Base-by-base conservation (phyloP, 805 yeast genomes). In the Pichia eremophila region DNA sequence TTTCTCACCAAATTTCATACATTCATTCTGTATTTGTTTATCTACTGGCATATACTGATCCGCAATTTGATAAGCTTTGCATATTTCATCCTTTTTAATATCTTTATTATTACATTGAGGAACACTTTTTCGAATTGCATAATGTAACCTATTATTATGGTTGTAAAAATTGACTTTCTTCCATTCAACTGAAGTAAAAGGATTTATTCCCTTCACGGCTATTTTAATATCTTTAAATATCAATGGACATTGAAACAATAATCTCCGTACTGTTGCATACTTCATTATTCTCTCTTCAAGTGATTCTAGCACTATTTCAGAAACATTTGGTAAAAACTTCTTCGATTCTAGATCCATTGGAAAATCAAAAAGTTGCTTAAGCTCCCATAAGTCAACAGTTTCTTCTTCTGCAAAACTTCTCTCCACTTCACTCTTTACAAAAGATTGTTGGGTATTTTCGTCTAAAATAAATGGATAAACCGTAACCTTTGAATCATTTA, bases 161-260 rank as follows among this genome's bases (percentile, higher is more conserved):
- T 75, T 78, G 59, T 75, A 79, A 6, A 85, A 75, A 40, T 70
- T 69, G 37, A 52, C 27, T 5, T 46, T 46, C 28, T 52, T 52
- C 43, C 48, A 46, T 22, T 50, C 47, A 7, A 39, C 45, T 14
- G 47, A 17, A 12, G 72, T 69, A 51, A 74, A 75, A n/a, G 85
- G 70, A 0, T 83, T 65, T 57, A 79, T 85, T 0, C 95, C 97
- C 54, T 76, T 77, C 1, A 90, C 71, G 0, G 88, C 83, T 43
- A 91, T 74, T 0, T 71, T 69, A 18, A 90, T 47, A 17, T 44
- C 27, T 36, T 76, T 77, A 6, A 87, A 64, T 1, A 77, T 72
- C 41, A 89, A 62, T 10, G 80, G 76, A 51, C 85, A 77, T 15
- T 75, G 71, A 58, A 84, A 85, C 44, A 74, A 76, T 0, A 81